These are phyloP conservation scores for Ceratobasidium sp. DNA, from an alignment of 1,284 basidiomycete species.

Conservation along the genomic window DNA sequence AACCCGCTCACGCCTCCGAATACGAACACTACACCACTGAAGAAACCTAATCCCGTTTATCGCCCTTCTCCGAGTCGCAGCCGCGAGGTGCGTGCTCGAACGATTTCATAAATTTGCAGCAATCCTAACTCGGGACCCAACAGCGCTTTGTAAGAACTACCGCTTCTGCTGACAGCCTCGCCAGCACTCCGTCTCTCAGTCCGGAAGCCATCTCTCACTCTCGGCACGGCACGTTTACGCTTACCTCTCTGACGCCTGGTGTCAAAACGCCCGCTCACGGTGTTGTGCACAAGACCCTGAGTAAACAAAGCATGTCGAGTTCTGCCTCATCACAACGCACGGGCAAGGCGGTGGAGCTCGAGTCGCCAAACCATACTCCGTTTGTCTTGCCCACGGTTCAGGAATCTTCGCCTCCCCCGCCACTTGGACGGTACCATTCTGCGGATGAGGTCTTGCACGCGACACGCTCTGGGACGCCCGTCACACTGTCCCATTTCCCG, in stretches of 20 bases:
- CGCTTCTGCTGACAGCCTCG: slow-evolving; percentile 36
- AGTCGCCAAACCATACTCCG: slow-evolving; percentile 25
- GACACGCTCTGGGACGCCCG: slow-evolving; percentile 1
- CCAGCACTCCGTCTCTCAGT: slow-evolving; percentile 35
- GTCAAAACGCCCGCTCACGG: not conserved
- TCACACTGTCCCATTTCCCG: slow-evolving; percentile 39
- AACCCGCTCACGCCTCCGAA: slow-evolving; percentile 27
- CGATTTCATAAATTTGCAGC: not conserved
- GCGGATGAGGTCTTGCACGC: slow-evolving; percentile 18
- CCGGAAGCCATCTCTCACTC: slow-evolving; percentile 21
- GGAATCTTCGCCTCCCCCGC: not conserved
- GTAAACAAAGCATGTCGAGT: slow-evolving; percentile 26
- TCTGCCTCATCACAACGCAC: slow-evolving; percentile 22
- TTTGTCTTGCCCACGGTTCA: slow-evolving; percentile 13
- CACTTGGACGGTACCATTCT: not conserved
- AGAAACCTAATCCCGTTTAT: slow-evolving; percentile 41
- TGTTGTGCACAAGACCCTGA: slow-evolving; percentile 15
- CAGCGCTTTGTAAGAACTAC: slow-evolving; percentile 25
- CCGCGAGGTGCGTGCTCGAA: slow-evolving; percentile 33
- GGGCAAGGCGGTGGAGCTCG: slow-evolving; percentile 25
- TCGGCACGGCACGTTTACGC: slow-evolving; percentile 9
- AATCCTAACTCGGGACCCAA: slow-evolving; percentile 4
- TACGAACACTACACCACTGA: slow-evolving; percentile 19
- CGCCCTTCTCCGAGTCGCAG: slow-evolving; percentile 14
- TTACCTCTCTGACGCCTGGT: not conserved